phyloP scores from a whole-genome alignment of 495 filamentous ascomycete species.

The Lindgomyces ingoldianus region DNA sequence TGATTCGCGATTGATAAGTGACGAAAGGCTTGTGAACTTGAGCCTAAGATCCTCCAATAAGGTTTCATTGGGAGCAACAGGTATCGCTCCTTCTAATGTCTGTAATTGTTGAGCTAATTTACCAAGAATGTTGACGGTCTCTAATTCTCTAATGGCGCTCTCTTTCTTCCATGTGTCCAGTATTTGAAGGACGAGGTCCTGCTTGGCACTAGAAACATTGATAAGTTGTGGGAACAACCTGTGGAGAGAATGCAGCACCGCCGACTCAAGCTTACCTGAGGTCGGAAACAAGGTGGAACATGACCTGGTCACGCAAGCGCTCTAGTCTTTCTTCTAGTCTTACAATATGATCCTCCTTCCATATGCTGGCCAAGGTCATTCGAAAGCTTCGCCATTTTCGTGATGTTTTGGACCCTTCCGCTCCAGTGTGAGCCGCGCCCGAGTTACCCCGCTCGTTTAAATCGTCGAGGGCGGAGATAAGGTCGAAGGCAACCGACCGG shows the following conservation, averaged over 20 bases:
- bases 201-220: neutral
- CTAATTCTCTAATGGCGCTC: neutral
- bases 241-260: neutral
- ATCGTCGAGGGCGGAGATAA: neutral
- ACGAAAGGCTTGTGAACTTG: neutral
- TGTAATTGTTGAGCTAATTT: neutral
- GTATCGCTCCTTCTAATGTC: neutral
- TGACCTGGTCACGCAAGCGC: neutral
- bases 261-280: neutral
- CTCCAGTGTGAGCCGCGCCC: neutral
- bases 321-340: neutral
- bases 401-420: neutral
- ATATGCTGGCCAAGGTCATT: neutral
- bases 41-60: neutral
- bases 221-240: neutral
- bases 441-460: neutral
- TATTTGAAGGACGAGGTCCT: neutral
- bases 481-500: neutral
- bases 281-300: neutral
- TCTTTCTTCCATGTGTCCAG: neutral
- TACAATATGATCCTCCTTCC: neutral
- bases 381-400: neutral
- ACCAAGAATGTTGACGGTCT: neutral
- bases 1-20: neutral
- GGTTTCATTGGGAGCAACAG: neutral